Evolutionary conservation across 805 yeast genomes (phyloP), one percentile per base, ranked within the genome.

Genomic region (Myxozyma vanderwaltii): DNA sequence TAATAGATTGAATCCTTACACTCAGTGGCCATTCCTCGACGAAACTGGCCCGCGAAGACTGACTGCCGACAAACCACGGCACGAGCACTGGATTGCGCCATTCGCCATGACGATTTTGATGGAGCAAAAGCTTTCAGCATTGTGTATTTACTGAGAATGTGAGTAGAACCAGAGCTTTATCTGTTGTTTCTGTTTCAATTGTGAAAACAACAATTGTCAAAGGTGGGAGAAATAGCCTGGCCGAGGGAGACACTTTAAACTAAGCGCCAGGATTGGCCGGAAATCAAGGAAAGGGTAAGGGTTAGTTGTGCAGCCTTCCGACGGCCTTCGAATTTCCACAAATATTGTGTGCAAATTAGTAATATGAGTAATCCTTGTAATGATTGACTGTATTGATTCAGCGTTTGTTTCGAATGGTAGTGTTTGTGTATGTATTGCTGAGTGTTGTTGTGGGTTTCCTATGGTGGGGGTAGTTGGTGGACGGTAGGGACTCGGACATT

Each of bases 21-120:
- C 31, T 61, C 64, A 23, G 64, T 58, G 47, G 64, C 64, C 33
- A 58, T 51, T 21, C 64, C 64, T 15, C 64, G 45, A 24, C 58
- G 55, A 43, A 60, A 51, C 39, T 41, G 56, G 29, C 36, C 43
- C 41, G 43, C 41, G 27, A 35, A 31, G 38, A 47, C 24, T 26
- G 51, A 27, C 35, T 45, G 56, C 41, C 33, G 39, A 38, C 33
- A 36, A 36, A 47, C 29, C 23, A 40, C 39, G 50, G 47, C 24
- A 19, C 52, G 52, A 38, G 49, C 38, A 23, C 59, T 49, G 27
- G 57, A 19, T 36, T 31, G 35, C 23, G 60, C 54, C 29, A 59
- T 21, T n/a, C 59, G 60, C 51, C 46, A 50, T n/a, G 52, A 48
- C 21, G 41, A 17, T 33, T 48, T 48, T 24, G 50, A 29, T 36